Evolutionary conservation across 352 stramenopile genomes (phyloP), one percentile per base, ranked within the genome.

Genomic region (Globisporangium cederbergense): DNA sequence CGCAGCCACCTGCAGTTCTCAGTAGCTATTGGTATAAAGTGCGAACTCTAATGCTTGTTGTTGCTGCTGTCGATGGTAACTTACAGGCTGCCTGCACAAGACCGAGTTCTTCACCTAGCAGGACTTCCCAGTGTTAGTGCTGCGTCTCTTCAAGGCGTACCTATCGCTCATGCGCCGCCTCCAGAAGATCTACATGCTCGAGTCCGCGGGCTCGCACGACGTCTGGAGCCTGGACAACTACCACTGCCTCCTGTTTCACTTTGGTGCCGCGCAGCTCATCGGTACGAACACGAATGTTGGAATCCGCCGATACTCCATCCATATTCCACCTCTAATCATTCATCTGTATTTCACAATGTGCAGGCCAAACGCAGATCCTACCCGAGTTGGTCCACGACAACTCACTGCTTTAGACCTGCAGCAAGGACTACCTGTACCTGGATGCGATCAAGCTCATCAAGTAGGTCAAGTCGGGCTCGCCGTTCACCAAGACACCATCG

Each of bases 221-320:
- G 97, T 99, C 28, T 99, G 98, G 97, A 96, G 95, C 25, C 83
- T 99, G 46, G 98, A 99, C 72, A 97, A 99, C 80, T 99, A 99
- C 77, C 97, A 99, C 67, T 99, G 97, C 70, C 80, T 99, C 36
- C 89, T 94, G 1, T 99, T 99, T 74, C 98, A 98, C 74, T 98
- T 99, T 86, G 97, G 98, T 51, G 90, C 97, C 25, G 91, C 96
- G 59, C 97, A 99, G 71, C 83, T 99, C 16, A 91, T 93, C 22
- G 86, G 81, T 76, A 70, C 10, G 64, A 55, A 25, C 11, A 9
- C 18, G 8, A 11, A 14, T 51, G 2, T 25, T 22, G n/a, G 43
- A 49, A 49, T 22, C 46, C 6, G 7, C 9, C 30, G 46, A 52
- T 52, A 30, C 5, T 52, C n/a, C 30, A 9, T 52, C 16, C 18